Conservation (phyloP, 768 basidiomycete species). For the Rubroboletus satanas region DNA sequence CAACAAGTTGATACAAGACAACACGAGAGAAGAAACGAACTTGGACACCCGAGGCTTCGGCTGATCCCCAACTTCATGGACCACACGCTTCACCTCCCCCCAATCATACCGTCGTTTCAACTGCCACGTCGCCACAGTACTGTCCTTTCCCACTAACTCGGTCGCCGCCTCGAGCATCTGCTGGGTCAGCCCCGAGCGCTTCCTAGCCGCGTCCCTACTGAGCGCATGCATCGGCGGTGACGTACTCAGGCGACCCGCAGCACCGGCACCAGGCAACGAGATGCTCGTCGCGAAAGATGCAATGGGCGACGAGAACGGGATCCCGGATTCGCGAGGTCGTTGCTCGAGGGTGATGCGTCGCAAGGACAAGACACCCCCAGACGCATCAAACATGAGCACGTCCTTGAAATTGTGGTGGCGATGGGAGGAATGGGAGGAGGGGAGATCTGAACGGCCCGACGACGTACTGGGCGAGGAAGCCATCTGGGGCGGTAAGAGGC, state of each 20-base stretch:
- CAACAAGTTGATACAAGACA: background rate
- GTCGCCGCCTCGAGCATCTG: constrained; percentile 34
- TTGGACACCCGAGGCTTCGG: constrained; percentile 9
- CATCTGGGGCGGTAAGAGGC: constrained; percentile 34
- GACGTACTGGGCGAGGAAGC: constrained; percentile 28
- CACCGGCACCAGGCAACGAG: constrained; percentile 55
- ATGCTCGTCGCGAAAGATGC: constrained; percentile 49
- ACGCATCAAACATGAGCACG: constrained; percentile 62
- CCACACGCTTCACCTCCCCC: constrained; percentile 45
- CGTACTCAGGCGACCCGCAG: constrained; percentile 35
- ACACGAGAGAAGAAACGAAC: constrained; percentile 5
- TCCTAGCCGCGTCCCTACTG: constrained; percentile 24
- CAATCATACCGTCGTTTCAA: constrained; percentile 50
- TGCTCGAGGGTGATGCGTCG: constrained; percentile 50
- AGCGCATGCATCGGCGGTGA: constrained; percentile 23
- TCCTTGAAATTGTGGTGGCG: constrained; percentile 56
- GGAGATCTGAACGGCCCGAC: constrained; percentile 27
- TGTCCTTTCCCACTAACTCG: constrained; percentile 38
- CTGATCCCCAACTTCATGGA: constrained; percentile 4
- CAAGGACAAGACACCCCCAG: constrained; percentile 51
- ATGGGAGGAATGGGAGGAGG: constrained; percentile 28
- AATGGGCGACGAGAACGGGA: constrained; percentile 26
- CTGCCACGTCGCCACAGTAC: constrained; percentile 61
- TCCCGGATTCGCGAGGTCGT: constrained; percentile 21
- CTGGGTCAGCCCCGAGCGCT: constrained; percentile 33